Evolutionary conservation across 352 stramenopile species (phyloP), one percentile per base, ranked within the genome.

Genomic region (Globisporangium iwayamae): DNA sequence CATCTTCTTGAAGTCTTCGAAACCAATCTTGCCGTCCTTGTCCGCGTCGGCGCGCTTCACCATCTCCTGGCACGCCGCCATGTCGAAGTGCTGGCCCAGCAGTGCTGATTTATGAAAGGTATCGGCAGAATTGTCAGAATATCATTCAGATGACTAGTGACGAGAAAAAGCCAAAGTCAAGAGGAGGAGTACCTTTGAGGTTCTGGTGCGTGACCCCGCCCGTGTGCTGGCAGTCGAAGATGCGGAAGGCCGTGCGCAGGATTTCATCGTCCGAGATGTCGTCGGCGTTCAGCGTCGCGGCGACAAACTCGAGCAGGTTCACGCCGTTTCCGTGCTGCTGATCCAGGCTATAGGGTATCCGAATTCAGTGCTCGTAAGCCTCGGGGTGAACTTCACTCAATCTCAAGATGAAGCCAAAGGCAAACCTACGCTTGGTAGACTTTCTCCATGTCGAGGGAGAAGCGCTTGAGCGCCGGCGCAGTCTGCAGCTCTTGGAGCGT

Each of bases 291-390:
- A 93, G 66, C 7, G 83, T 90, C 0, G 85, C 85, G 16, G 85
- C 82, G 16, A 93, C 79, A 64, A 93, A 93, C 65, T 93, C 85
- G 6, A 93, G 69, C 30, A 93, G 56, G 51, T 90, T 93, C 36
- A 93, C 75, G 8, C 84, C 81, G 36, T 87, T 86, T 8, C 88
- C 83, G 30, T 88, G 75, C 55, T 91, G 79, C 55, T 91, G 80
- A 43, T 93, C 79, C 11, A 93, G 75, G 4, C 84, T 28, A 28
- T 28, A 28, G 25, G 25, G 25, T 28, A 28, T 28, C 25, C 25
- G 25, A 28, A 28, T 28, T 28, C 25, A 28, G 25, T 28, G 25
- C 1, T 28, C 25, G 25, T 28, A 28, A 28, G 25, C 25, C 25
- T 28, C 25, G 25, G 25, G 25, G 25, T 28, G 25, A 28, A 28